Percentiles rank a stretch among this genome's conserved stretches.
phyloP scores from a whole-genome alignment of 2,329 filamentous ascomycete species.

The Fusarium metavorans region DNA sequence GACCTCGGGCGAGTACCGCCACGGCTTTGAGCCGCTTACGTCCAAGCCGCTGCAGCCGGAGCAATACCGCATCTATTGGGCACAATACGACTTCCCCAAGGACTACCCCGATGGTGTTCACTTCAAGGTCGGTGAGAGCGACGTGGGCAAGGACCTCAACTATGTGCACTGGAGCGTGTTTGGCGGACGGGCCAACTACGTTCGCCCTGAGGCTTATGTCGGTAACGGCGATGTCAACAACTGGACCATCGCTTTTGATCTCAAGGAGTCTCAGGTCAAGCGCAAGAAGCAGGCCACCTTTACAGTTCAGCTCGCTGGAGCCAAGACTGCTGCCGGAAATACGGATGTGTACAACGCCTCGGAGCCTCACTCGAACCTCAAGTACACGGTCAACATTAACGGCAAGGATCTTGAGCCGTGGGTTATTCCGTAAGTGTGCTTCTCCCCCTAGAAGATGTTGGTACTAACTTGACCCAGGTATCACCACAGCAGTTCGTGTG shows the following conservation, averaged over 20 bases:
- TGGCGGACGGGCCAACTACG: constrained; percentile 64
- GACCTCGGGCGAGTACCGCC: constrained; percentile 69
- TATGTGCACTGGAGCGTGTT: constrained; percentile 76
- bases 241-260: constrained; percentile 68
- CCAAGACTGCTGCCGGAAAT: constrained; percentile 72
- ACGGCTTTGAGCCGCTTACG: constrained; percentile 64
- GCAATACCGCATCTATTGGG: constrained; percentile 74
- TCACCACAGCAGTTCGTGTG: constrained; percentile 62
- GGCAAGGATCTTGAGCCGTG: constrained; percentile 61
- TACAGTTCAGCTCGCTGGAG: constrained; percentile 72
- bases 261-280: constrained; percentile 55
- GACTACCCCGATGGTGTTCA: constrained; percentile 71
- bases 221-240: constrained; percentile 64
- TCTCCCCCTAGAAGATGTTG: not conserved
- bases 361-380: constrained; percentile 65
- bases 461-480: constrained; percentile 30
- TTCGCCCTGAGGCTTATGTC: constrained; percentile 57
- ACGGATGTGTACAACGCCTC: constrained; percentile 67
- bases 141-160: constrained; percentile 65
- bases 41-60: constrained; percentile 63
- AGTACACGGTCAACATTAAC: constrained; percentile 58
- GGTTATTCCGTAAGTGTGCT: constrained; percentile 63
- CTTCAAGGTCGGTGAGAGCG: constrained; percentile 67
- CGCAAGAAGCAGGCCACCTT: constrained; percentile 63
- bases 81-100: constrained; percentile 66